A percentile compares a stretch with the other conserved stretches of the same genome.
These are phyloP conservation scores for Dimocarpus longan DNA, from an alignment of 345 rosid species.

Conservation along the genomic window DNA sequence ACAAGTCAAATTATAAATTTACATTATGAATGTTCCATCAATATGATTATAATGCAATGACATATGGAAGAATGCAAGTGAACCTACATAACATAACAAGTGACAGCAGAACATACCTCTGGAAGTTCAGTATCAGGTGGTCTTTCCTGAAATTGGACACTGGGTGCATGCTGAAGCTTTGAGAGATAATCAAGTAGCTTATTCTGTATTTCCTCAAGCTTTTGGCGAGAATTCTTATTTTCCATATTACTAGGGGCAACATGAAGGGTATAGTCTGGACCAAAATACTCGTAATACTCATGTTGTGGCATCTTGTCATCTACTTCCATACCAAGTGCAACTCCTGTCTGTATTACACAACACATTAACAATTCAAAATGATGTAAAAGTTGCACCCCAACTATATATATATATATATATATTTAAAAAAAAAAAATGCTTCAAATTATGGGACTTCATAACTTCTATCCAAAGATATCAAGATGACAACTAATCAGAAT, in stretches of 20 bases:
- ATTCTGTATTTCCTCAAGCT: slow-evolving; percentile 76
- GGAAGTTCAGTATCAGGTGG: slow-evolving; percentile 80
- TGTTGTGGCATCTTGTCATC: slow-evolving; percentile 75
- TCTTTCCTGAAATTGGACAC: slow-evolving; percentile 91
- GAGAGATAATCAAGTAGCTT: slow-evolving; percentile 90
- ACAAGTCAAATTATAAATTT: neutral
- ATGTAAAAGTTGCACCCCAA: neutral
- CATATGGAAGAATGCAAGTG: neutral
- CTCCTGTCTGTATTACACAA: slow-evolving; percentile 52
- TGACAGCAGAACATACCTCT: slow-evolving; percentile 49
- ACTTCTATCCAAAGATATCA: neutral
- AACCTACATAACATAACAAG: neutral
- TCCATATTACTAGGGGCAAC: slow-evolving; percentile 78
- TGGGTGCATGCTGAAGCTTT: slow-evolving; percentile 95
- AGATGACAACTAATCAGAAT: neutral
- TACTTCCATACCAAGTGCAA: slow-evolving; percentile 67
- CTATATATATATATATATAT: too few species aligned
- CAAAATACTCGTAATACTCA: slow-evolving; percentile 67
- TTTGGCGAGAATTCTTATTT: slow-evolving; percentile 64
- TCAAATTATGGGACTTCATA: neutral
- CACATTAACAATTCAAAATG: slow-evolving; percentile 11
- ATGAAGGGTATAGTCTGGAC: slow-evolving; percentile 66
- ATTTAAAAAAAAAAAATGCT: neutral
- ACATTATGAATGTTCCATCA: slow-evolving; percentile 1
- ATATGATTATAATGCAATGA: slow-evolving; percentile 4